Percentiles rank a stretch among this genome's conserved stretches.
phyloP scores from a whole-genome alignment of 306 rosid genomes.

The Mucuna pruriens region DNA sequence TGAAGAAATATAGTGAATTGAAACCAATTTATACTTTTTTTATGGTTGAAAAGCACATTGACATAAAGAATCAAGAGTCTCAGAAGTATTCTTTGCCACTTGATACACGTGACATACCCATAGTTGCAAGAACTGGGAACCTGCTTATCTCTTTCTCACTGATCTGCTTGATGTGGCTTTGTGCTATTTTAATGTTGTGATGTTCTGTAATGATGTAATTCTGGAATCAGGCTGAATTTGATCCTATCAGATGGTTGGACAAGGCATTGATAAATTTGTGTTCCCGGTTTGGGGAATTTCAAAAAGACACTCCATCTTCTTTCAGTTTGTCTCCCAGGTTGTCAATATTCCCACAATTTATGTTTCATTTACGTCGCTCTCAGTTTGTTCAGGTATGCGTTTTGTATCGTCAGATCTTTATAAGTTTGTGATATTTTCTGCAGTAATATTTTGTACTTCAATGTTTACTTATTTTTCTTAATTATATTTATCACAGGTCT shows the following conservation, averaged over 20 bases:
- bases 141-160: conserved; percentile 24
- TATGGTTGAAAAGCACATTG: conserved; percentile 9
- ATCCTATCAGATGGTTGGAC: conserved; percentile 98
- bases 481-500: conserved; percentile 63
- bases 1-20: neutral
- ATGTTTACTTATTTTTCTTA: conserved; percentile 1
- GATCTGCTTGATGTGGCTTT: conserved; percentile 24
- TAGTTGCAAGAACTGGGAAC: conserved; percentile 20
- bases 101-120: neutral
- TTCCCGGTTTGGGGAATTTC: conserved; percentile 93
- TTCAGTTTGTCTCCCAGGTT: conserved; percentile 96
- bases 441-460: conserved; percentile 7
- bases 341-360: conserved; percentile 96
- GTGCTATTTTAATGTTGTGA: conserved; percentile 25
- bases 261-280: conserved; percentile 90
- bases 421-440: conserved; percentile 36
- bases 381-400: conserved; percentile 93
- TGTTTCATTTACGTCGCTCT: conserved; percentile 93
- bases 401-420: conserved; percentile 1
- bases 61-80: neutral
- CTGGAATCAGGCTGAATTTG: conserved; percentile 88
- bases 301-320: conserved; percentile 83
- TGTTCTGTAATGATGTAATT: conserved; percentile 39
- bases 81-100: conserved; percentile 19
- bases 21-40: conserved; percentile 1